Evolutionary conservation across 2,329 filamentous ascomycete species (phyloP).

Genomic region (Onygenales sp.): DNA sequence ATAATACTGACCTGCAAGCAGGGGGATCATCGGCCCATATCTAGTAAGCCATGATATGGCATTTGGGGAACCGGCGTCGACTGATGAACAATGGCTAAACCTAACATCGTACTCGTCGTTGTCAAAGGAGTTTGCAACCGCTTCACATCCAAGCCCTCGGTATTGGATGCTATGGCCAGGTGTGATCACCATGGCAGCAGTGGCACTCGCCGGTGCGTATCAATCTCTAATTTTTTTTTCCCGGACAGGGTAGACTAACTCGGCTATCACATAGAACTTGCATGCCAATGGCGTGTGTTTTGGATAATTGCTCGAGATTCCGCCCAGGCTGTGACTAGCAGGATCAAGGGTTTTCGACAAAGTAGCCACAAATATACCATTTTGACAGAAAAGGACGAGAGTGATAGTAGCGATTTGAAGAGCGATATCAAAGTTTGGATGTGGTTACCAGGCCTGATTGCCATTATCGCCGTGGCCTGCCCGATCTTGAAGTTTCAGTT

Average conservation of each 20-base stretch:
- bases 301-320: constrained; percentile 6
- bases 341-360: neutral
- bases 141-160: constrained; percentile 33
- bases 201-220: constrained; percentile 4
- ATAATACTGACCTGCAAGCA: constrained; percentile 9
- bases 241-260: neutral
- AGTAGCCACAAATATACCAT: constrained; percentile 2
- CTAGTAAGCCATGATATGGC: constrained; percentile 45
- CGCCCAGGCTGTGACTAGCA: neutral
- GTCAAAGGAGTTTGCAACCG: constrained; percentile 9
- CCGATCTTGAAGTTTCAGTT: constrained; percentile 4
- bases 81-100: constrained; percentile 14
- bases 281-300: constrained; percentile 7
- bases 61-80: constrained; percentile 27
- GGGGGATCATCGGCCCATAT: constrained; percentile 45
- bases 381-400: constrained; percentile 1
- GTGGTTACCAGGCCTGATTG: constrained; percentile 6
- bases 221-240: neutral
- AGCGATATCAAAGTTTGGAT: constrained; percentile 6
- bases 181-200: constrained; percentile 5
- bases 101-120: constrained; percentile 26
- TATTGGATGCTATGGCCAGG: constrained; percentile 45
- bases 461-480: constrained; percentile 4
- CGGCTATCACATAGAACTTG: constrained; percentile 3
- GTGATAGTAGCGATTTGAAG: neutral